These are phyloP conservation scores for Penicillium paxilli DNA, from an alignment of 495 filamentous ascomycete species.

Conservation along the genomic window DNA sequence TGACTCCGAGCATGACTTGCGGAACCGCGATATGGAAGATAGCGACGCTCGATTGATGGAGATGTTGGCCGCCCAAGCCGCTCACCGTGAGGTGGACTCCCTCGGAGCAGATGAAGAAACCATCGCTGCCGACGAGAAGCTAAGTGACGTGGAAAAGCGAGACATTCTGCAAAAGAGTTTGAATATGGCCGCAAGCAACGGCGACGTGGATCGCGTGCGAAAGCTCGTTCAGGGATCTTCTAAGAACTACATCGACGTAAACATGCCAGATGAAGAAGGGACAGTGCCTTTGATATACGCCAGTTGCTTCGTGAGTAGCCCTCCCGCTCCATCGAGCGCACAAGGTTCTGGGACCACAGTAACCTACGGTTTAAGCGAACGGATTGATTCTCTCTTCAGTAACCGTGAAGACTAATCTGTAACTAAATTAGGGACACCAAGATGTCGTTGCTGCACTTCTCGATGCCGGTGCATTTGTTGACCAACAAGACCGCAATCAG, in stretches of 20 bases:
- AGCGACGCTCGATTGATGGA: conserved; percentile 87
- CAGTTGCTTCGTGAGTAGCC: conserved; percentile 86
- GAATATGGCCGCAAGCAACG: conserved; percentile 96
- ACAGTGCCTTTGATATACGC: conserved; percentile 96
- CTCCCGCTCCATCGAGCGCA: background rate
- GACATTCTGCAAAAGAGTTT: conserved; percentile 80
- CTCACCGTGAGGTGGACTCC: conserved; percentile 70
- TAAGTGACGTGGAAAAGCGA: conserved; percentile 76
- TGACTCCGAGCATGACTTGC: conserved; percentile 42
- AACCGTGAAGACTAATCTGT: conserved; percentile 8
- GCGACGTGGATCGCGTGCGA: conserved; percentile 78
- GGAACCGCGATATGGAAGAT: conserved; percentile 58
- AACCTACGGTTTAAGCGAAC: background rate
- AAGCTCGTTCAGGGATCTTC: conserved; percentile 76
- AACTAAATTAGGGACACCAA: conserved; percentile 78
- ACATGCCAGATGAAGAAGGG: conserved; percentile 91
- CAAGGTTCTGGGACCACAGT: background rate
- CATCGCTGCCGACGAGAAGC: conserved; percentile 68
- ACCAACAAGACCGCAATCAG: conserved; percentile 91
- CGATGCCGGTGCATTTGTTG: conserved; percentile 83
- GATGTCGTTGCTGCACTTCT: conserved; percentile 82
- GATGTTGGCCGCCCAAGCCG: conserved; percentile 93
- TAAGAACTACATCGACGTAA: conserved; percentile 78
- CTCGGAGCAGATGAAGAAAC: conserved; percentile 76
- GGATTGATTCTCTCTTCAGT: background rate